Conservation (phyloP, 768 basidiomycete genomes). For the Macrolepiota dolichaula region DNA sequence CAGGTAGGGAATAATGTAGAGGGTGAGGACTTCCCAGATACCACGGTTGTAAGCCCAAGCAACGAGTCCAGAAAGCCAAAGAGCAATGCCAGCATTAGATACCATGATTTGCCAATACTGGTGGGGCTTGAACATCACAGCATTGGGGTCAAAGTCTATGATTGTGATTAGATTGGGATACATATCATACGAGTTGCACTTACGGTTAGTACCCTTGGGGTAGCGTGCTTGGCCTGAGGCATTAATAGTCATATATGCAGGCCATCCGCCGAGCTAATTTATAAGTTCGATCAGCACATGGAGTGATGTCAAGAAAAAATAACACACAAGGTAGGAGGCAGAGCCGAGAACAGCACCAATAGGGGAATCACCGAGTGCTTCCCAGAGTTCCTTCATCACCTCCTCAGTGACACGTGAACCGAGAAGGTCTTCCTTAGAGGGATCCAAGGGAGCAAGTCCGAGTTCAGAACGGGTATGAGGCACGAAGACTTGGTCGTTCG, state of each 20-base stretch:
- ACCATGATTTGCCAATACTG: conserved; percentile 74
- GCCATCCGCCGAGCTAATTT: conserved; percentile 79
- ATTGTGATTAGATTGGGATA: not conserved
- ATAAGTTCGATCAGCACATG: conserved; percentile 1
- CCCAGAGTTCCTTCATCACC: conserved; percentile 71
- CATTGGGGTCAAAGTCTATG: conserved; percentile 70
- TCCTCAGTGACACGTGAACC: conserved; percentile 66
- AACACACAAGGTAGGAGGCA: conserved; percentile 57
- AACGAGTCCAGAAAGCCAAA: conserved; percentile 65
- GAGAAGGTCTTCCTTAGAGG: conserved; percentile 58
- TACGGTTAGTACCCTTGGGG: conserved; percentile 76
- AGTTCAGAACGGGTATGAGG: conserved; percentile 80
- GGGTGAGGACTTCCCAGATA: conserved; percentile 67
- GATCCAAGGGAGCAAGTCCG: conserved; percentile 63
- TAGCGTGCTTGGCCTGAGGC: conserved; percentile 84
- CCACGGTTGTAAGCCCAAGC: conserved; percentile 58
- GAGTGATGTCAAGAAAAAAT: not conserved
- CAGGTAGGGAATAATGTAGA: conserved; percentile 88
- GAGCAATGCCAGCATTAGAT: conserved; percentile 77
- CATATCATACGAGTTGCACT: conserved; percentile 21
- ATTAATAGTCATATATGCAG: conserved; percentile 76
- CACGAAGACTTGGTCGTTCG: conserved; percentile 94
- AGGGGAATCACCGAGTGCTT: conserved; percentile 91
- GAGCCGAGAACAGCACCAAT: conserved; percentile 57
- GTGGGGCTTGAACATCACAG: conserved; percentile 81